A percentile compares a stretch with the other conserved stretches of the same genome.
These are phyloP conservation scores for Mortierella sp. DNA, from an alignment of 371 early-diverging fungal species.

Conservation along the genomic window DNA sequence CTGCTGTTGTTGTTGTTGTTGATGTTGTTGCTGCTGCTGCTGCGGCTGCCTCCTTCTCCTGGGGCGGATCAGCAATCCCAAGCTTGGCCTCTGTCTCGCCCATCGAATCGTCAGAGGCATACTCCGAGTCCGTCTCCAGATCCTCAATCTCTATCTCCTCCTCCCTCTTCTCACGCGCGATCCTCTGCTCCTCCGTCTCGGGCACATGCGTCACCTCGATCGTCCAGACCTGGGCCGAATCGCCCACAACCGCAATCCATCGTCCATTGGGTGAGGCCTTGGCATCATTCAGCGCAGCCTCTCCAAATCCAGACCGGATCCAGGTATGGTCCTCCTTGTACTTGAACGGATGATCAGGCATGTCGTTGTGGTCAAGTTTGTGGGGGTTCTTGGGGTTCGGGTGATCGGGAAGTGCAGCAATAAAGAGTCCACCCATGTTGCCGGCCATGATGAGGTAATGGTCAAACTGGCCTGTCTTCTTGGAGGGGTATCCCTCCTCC, in stretches of 20 bases:
- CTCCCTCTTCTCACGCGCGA: slow-evolving; percentile 17
- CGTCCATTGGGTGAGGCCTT: slow-evolving; percentile 65
- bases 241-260: slow-evolving; percentile 68
- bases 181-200: slow-evolving; percentile 48
- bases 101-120: slow-evolving; percentile 22
- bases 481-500: slow-evolving; percentile 39
- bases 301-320: slow-evolving; percentile 58
- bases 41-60: not conserved
- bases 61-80: not conserved
- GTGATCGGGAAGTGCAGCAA: slow-evolving; percentile 48
- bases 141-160: slow-evolving; percentile 12
- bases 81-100: slow-evolving; percentile 11
- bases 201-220: slow-evolving; percentile 50
- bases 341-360: slow-evolving; percentile 25
- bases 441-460: slow-evolving; percentile 46
- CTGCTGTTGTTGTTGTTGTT: not conserved
- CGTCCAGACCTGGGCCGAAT: slow-evolving; percentile 58
- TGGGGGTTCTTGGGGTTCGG: not conserved
- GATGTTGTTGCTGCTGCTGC: not conserved
- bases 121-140: slow-evolving; percentile 28
- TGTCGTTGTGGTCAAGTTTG: not conserved
- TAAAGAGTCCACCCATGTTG: slow-evolving; percentile 34
- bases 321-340: slow-evolving; percentile 39
- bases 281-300: slow-evolving; percentile 68
- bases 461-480: slow-evolving; percentile 31